These are phyloP conservation scores for Vitis hybrid DNA, from an alignment of 177 flowering plant genomes.

Conservation along the genomic window DNA sequence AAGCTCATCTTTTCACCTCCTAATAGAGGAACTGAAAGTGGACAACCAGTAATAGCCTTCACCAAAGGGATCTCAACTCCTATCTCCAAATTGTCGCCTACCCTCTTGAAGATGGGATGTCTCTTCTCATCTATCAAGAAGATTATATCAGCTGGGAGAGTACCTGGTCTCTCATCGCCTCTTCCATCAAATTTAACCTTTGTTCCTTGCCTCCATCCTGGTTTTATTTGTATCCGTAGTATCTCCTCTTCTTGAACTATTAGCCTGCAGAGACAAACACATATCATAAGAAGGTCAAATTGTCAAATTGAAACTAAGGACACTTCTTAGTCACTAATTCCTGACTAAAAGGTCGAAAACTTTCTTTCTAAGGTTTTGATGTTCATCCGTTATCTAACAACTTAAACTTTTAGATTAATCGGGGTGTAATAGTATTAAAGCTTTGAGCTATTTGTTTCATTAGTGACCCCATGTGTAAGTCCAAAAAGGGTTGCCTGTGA, in stretches of 20 bases:
- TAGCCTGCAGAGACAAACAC: slow-evolving; percentile 28
- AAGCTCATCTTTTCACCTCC: slow-evolving; percentile 38
- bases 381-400: too few relatives aligned
- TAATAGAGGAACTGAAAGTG: slow-evolving; percentile 32
- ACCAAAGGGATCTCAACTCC: slow-evolving; percentile 52
- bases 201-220: slow-evolving; percentile 83
- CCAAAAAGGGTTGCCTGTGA: too few relatives aligned
- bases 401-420: too few relatives aligned
- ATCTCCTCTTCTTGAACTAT: slow-evolving; percentile 63
- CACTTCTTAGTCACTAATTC: too few relatives aligned
- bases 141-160: slow-evolving; percentile 59
- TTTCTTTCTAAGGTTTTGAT: too few relatives aligned
- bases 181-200: slow-evolving; percentile 69
- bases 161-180: slow-evolving; percentile 65
- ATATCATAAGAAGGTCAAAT: background rate
- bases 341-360: too few relatives aligned
- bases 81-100: slow-evolving; percentile 51
- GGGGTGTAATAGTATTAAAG: too few relatives aligned
- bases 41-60: slow-evolving; percentile 62
- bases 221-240: slow-evolving; percentile 50
- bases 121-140: slow-evolving; percentile 62
- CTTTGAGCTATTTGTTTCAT: too few relatives aligned
- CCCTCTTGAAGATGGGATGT: slow-evolving; percentile 53
- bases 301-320: too few relatives aligned
- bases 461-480: too few relatives aligned